A percentile compares a stretch with the other conserved stretches of the same genome.
Conservation (phyloP, 1,284 basidiomycete species). For the Volvariella volvacea region DNA sequence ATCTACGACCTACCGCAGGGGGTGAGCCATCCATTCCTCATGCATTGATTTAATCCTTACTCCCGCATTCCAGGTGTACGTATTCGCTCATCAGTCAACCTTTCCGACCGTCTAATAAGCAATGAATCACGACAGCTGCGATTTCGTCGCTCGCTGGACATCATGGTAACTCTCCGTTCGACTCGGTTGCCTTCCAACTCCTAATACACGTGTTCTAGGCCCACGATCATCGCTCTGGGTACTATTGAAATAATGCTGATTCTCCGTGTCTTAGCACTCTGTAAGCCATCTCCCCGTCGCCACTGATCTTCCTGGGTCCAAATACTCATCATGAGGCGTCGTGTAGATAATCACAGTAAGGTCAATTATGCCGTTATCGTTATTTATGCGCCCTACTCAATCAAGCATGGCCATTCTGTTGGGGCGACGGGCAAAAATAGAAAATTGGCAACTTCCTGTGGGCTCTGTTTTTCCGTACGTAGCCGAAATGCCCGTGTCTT, state of each 20-base stretch:
- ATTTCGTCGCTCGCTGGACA: not conserved
- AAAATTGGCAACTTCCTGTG: no score
- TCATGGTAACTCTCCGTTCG: not conserved
- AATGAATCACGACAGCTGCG: not conserved
- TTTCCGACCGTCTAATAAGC: not conserved
- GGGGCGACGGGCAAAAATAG: no score
- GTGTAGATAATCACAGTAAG: not conserved
- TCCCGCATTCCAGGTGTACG: not conserved
- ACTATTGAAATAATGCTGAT: constrained; percentile 7
- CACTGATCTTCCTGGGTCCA: not conserved
- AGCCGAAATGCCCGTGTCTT: no score
- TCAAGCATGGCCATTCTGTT: no score
- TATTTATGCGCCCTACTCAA: no score
- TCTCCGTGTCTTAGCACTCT: constrained; percentile 6
- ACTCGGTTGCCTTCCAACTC: not conserved
- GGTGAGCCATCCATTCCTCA: not conserved
- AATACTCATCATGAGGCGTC: not conserved
- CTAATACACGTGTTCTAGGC: not conserved
- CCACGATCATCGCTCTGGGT: constrained; percentile 2
- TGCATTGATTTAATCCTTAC: not conserved
- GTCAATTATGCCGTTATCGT: not conserved
- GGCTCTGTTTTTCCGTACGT: no score
- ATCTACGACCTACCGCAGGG: not conserved
- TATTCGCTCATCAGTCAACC: not conserved
- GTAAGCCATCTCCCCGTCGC: constrained; percentile 1